Evolutionary conservation across 352 stramenopile species (phyloP), one percentile per base, ranked within the genome.

Genomic region (Phytophthora foliorum): DNA sequence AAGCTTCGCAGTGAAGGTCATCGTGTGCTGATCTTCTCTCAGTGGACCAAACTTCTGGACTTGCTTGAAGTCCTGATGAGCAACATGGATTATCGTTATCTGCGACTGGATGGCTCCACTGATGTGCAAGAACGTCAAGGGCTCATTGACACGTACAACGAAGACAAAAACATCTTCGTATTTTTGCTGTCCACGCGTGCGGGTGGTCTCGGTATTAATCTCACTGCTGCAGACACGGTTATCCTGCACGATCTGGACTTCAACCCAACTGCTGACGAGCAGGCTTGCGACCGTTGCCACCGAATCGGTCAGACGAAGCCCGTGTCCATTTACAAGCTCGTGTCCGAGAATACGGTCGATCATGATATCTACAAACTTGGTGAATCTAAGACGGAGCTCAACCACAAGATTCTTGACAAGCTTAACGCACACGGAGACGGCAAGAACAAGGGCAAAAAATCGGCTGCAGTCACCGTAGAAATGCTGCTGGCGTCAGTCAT

Each of bases 201-300:
- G 2, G 98, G 98, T 58, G 98, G 97, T 1, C 87, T 99, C 13
- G 98, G 98, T 57, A 99, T 99, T 74, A 99, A 99, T 78, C 78
- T 99, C 44, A 98, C 96, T 11, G 89, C 91, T 13, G 95, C 96
- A 19, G 89, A 96, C 67, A 95, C 87, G 0, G 90, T 97, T n/a
- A 94, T 97, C 58, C 64, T 97, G 34, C 89, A 96, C 36, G 90
- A 97, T 57, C 39, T 95, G 31, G 90, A 97, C 52, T 97, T 95
- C 67, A 97, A 97, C 52, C 90, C 90, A 10, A 94, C 86, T 8
- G 80, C 88, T 24, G 90, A 97, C 46, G 87, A 92, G 48, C 89
- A 98, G 61, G 92, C 92, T 6, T 93, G 91, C 45, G 92, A 98
- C 63, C 88, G 92, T 32, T 97, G 90, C 36, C 92, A 98, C 36